Base-by-base conservation (phyloP, 176 grass and related monocot species). In the Carex cristatella region DNA sequence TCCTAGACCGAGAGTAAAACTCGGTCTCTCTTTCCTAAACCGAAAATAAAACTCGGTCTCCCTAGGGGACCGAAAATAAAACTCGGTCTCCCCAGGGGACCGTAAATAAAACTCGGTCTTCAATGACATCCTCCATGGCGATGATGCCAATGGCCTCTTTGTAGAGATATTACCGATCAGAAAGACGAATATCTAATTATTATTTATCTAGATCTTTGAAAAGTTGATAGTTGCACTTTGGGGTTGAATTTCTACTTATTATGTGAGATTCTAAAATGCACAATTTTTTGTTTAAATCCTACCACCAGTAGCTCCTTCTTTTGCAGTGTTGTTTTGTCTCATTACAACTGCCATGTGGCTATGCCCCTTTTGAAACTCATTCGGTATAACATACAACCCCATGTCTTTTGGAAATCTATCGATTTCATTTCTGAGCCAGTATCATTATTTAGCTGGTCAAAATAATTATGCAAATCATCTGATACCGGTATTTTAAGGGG, bases 101-200 rank as follows among this genome's bases (percentile, higher is more conserved):
- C 23, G 0, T 0, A 23, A 23, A 23, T 23, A 23, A 23, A 23
- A 23, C 23, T 23, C 23, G 23, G n/a, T n/a, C n/a, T n/a, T 97
- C 94, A 16, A 97, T 97, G 59, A 94, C 90, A 84, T 97, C 94
- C 81, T 97, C 92, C 94, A 97, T 97, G 30, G 94, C 94, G 66
- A 97, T 97, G 83, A 92, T 92, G 3, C 94, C 94, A 4, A 91
- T 81, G n/a, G 89, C 90, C 62, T 97, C 94, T 86, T 94, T 88
- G 72, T 23, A 84, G 84, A 8, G 4, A 64, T 7, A 46, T 75
- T 75, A 46, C 40, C 0, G 15, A 73, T 31, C 49, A 75, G 35
- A 51, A 42, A 27, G 3, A 9, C 51, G 2, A 1, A 46, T 75
- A 19, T 75, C n/a, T 1, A 75, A 75, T 46, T 30, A 46, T 2